Evolutionary conservation across 1,139 yeast genomes (phyloP).

Genomic region (Suhomyces choctaworum): DNA sequence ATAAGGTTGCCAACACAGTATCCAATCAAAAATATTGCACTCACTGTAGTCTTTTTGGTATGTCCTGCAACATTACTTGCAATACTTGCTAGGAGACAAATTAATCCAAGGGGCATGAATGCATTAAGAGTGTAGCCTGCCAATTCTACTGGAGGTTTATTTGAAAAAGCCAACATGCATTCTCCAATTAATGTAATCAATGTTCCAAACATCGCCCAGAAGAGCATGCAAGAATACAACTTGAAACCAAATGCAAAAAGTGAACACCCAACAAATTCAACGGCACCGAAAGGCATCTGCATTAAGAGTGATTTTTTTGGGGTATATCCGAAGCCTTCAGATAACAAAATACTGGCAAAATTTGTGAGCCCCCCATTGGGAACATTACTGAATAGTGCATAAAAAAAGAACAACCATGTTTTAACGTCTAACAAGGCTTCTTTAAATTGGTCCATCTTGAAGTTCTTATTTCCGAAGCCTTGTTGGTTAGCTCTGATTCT

Average conservation of each 20-base stretch:
- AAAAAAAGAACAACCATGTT: slow-evolving; percentile 44
- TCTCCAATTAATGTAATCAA: slow-evolving; percentile 38
- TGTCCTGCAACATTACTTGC: slow-evolving; percentile 69
- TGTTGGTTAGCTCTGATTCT: slow-evolving; percentile 44
- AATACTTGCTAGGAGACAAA: slow-evolving; percentile 49
- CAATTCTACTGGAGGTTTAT: slow-evolving; percentile 8
- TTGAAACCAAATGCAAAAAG: slow-evolving; percentile 17
- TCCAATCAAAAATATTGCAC: slow-evolving; percentile 59
- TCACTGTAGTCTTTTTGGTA: slow-evolving; percentile 63
- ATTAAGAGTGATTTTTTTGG: slow-evolving; percentile 35
- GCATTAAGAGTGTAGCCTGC: slow-evolving; percentile 16
- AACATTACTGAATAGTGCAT: slow-evolving; percentile 43
- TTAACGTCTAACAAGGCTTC: slow-evolving; percentile 52
- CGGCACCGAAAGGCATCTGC: slow-evolving; percentile 41
- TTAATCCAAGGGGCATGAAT: slow-evolving; percentile 42
- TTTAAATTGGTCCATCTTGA: slow-evolving; percentile 54
- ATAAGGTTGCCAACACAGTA: slow-evolving; percentile 68
- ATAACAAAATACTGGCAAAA: slow-evolving; percentile 49
- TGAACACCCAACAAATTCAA: slow-evolving; percentile 45
- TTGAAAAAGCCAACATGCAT: slow-evolving; percentile 52
- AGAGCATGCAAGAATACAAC: slow-evolving; percentile 27
- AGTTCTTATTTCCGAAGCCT: slow-evolving; percentile 56
- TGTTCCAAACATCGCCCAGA: slow-evolving; percentile 45
- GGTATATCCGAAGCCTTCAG: slow-evolving; percentile 46
- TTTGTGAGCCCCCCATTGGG: slow-evolving; percentile 57